Conservation (phyloP, 495 filamentous ascomycete genomes). For the Articulospora tetracladia region DNA sequence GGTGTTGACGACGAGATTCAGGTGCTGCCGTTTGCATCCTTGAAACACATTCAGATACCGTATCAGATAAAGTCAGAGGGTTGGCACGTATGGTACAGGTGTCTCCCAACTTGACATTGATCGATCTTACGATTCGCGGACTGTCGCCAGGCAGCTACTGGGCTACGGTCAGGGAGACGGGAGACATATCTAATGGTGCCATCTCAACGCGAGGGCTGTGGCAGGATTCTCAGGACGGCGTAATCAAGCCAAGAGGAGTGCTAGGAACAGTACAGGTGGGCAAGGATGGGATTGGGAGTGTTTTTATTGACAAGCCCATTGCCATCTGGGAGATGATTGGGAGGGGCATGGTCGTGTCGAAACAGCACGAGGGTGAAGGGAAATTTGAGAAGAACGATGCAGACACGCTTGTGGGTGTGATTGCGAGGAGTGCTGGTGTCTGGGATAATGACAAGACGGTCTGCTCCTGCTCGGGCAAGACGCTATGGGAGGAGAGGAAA, state of each 20-base stretch:
- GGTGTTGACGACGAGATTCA: slow-evolving; percentile 28
- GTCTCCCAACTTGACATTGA: slow-evolving; percentile 65
- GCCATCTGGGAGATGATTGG: slow-evolving; percentile 96
- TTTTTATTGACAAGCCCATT: slow-evolving; percentile 75
- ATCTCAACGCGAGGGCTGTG: slow-evolving; percentile 80
- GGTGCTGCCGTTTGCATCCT: slow-evolving; percentile 94
- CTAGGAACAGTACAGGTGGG: slow-evolving; percentile 75
- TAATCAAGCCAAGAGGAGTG: slow-evolving; percentile 53
- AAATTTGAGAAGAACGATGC: slow-evolving; percentile 63
- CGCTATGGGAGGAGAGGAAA: slow-evolving; percentile 92
- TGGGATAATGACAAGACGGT: slow-evolving; percentile 99
- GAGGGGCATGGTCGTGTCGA: slow-evolving; percentile 78
- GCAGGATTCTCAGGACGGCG: slow-evolving; percentile 50
- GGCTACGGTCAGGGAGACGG: slow-evolving; percentile 79
- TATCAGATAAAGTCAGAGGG: slow-evolving; percentile 64
- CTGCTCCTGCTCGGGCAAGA: slow-evolving; percentile 92
- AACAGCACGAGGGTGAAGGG: slow-evolving; percentile 44
- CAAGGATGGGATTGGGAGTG: slow-evolving; percentile 61
- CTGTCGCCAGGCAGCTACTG: slow-evolving; percentile 77
- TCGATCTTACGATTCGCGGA: slow-evolving; percentile 86
- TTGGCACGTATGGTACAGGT: slow-evolving; percentile 81
- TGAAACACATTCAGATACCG: slow-evolving; percentile 70
- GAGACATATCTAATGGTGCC: slow-evolving; percentile 82
- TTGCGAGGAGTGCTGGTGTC: slow-evolving; percentile 89
- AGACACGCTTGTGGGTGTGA: slow-evolving; percentile 84